phyloP scores from a whole-genome alignment of 202 grass and related monocot species.

The Hordeum pubiflorum region DNA sequence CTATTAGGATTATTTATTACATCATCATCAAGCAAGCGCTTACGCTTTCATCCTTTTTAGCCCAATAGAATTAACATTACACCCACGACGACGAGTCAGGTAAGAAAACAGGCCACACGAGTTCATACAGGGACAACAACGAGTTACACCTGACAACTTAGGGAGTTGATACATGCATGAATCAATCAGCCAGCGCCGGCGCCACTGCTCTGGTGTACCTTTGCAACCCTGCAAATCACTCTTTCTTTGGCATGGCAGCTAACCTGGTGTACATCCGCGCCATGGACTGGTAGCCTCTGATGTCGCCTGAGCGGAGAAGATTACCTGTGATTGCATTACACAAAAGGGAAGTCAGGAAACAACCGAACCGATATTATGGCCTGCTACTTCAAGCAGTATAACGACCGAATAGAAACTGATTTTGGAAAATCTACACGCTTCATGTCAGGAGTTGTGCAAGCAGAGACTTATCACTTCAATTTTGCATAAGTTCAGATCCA shows the following conservation, averaged over 20 bases:
- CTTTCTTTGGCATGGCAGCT: conserved; percentile 65
- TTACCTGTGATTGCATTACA: conserved; percentile 30
- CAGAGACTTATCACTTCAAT: not conserved
- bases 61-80: not conserved
- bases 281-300: conserved; percentile 68
- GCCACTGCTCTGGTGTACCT: not conserved
- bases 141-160: not conserved
- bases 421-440: not conserved
- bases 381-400: not conserved
- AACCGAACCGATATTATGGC: not conserved
- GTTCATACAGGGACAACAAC: not conserved
- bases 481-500: not conserved
- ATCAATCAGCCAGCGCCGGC: not conserved
- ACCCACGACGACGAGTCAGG: not conserved
- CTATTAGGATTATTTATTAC: not conserved
- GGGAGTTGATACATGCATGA: not conserved
- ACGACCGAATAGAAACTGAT: not conserved
- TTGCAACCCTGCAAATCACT: conserved; percentile 16
- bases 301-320: conserved; percentile 58
- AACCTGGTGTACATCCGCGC: conserved; percentile 64
- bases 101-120: not conserved
- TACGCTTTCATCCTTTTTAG: not conserved
- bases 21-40: not conserved
- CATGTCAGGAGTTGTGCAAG: not conserved
- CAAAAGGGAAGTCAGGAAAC: not conserved